phyloP scores from a whole-genome alignment of 2,329 filamentous ascomycete species.

The Calonectria crousiana region DNA sequence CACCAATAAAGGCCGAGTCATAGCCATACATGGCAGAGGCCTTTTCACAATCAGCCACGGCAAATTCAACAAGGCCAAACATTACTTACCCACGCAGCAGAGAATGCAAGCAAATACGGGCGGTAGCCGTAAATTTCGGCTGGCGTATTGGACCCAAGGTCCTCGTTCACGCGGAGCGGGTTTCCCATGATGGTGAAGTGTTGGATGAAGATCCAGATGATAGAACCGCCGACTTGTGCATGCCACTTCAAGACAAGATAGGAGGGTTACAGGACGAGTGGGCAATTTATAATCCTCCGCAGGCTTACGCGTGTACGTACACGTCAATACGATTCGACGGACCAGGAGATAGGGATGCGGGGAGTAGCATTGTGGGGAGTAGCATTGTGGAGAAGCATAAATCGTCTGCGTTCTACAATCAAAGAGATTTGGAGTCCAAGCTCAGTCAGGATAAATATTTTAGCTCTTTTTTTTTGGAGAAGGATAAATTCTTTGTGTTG shows the following conservation, averaged over 20 bases:
- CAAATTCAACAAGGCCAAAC: too few species aligned
- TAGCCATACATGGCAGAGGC: slow-evolving; percentile 10
- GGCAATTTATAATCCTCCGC: background rate
- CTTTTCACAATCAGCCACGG: background rate
- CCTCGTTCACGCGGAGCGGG: background rate
- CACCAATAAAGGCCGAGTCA: slow-evolving; percentile 1
- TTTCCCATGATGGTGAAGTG: background rate
- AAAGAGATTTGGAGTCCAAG: background rate
- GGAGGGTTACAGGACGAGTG: too few species aligned
- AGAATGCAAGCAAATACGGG: slow-evolving; percentile 16
- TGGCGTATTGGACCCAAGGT: slow-evolving; percentile 2
- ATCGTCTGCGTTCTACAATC: background rate
- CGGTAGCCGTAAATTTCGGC: slow-evolving; percentile 13
- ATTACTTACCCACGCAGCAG: slow-evolving; percentile 32
- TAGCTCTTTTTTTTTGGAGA: background rate
- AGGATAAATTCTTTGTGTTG: background rate
- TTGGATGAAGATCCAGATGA: background rate
- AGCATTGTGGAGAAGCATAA: slow-evolving; percentile 2
- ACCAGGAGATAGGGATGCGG: background rate
- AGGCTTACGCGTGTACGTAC: background rate
- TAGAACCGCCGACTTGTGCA: background rate
- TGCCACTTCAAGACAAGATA: background rate
- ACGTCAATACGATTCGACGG: background rate
- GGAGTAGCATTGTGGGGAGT: slow-evolving; percentile 2
- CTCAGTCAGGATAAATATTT: background rate